A percentile compares a stretch with the other conserved stretches of the same genome.
Conservation (phyloP, 2,329 filamentous ascomycete species). For the Botryotinia convoluta region DNA sequence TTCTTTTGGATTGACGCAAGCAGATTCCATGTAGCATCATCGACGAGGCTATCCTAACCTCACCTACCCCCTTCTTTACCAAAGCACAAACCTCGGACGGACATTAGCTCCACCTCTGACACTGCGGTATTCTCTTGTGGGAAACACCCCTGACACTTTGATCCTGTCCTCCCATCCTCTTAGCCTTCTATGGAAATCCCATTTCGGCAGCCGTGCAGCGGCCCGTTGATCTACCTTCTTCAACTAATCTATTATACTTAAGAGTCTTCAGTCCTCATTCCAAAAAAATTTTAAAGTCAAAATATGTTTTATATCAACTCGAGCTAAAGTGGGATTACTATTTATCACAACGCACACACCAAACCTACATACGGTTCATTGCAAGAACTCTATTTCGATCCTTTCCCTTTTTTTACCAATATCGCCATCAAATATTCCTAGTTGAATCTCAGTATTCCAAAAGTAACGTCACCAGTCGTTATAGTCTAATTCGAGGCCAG, state of each 20-base stretch:
- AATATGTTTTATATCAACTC: background rate
- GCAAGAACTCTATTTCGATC: background rate
- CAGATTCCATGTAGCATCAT: conserved; percentile 15
- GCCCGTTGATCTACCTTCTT: conserved; percentile 21
- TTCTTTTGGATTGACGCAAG: conserved; percentile 6
- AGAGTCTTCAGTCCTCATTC: conserved; percentile 7
- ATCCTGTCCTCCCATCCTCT: conserved; percentile 21
- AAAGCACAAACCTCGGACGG: conserved; percentile 21
- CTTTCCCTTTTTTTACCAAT: conserved; percentile 2
- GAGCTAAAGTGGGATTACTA: background rate
- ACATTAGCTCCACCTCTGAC: conserved; percentile 17
- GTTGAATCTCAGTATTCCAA: background rate
- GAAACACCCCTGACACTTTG: conserved; percentile 16
- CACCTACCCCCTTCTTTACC: conserved; percentile 13
- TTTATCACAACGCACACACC: background rate
- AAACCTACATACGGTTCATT: background rate
- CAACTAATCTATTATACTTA: conserved; percentile 14
- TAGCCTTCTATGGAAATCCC: conserved; percentile 3
- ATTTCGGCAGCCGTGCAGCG: conserved; percentile 20
- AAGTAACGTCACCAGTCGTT: background rate
- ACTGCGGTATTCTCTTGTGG: conserved; percentile 15
- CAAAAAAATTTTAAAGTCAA: too few relatives aligned
- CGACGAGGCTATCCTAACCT: conserved; percentile 19
- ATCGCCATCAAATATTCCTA: conserved; percentile 1
- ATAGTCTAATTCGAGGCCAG: background rate